phyloP scores from a whole-genome alignment of 2,329 filamentous ascomycete species.

The Myrmaecium sp. region DNA sequence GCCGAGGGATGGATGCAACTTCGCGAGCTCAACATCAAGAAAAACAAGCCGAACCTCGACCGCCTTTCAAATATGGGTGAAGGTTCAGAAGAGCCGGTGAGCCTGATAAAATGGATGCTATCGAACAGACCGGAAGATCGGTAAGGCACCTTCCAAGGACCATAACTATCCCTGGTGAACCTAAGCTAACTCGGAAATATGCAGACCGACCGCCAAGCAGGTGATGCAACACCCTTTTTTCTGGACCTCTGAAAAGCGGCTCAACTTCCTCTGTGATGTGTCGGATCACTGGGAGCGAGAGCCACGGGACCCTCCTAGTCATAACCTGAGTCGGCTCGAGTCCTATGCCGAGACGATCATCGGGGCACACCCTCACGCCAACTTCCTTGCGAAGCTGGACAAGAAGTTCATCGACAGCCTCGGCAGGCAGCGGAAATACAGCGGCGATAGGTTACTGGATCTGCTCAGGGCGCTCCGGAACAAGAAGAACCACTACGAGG shows the following conservation, averaged over 20 bases:
- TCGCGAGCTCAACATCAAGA: constrained; percentile 89
- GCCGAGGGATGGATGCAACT: constrained; percentile 76
- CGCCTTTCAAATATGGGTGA: constrained; percentile 62
- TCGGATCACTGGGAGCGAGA: constrained; percentile 96
- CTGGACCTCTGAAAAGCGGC: constrained; percentile 76
- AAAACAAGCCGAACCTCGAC: constrained; percentile 59
- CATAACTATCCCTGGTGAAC: constrained; percentile 10
- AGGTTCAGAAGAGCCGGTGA: constrained; percentile 71
- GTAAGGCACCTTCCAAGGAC: no score
- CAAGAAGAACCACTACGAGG: constrained; percentile 95
- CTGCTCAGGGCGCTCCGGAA: constrained; percentile 78
- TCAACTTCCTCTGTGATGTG: constrained; percentile 87
- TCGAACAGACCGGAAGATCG: constrained; percentile 44
- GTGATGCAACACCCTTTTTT: constrained; percentile 94
- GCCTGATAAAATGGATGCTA: constrained; percentile 73
- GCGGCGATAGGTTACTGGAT: constrained; percentile 66
- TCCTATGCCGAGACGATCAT: constrained; percentile 28
- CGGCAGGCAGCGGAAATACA: constrained; percentile 91
- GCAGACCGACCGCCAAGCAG: constrained; percentile 58
- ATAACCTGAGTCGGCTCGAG: constrained; percentile 43
- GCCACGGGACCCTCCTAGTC: constrained; percentile 62
- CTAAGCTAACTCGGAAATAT: constrained; percentile 10
- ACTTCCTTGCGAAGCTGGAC: constrained; percentile 65
- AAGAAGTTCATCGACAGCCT: constrained; percentile 74
- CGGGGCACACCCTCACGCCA: constrained; percentile 38